Base-by-base conservation (phyloP, 164 flowering plant genomes). In the Umbellularia californica region DNA sequence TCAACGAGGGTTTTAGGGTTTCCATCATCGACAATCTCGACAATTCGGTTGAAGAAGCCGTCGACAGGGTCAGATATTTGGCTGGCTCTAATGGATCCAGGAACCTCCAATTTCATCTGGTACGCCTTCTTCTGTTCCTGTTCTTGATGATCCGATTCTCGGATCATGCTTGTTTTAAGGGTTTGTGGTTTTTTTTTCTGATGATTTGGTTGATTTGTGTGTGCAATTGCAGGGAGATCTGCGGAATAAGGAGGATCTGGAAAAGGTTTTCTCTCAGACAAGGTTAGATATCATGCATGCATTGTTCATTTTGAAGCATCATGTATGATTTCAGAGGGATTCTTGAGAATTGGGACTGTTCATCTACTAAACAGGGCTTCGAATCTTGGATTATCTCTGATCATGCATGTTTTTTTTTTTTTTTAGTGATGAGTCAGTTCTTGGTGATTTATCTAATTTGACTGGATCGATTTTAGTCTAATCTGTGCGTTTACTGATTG, bases 201-300 rank as follows among this genome's bases (percentile, higher is more conserved):
- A 30, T 30, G 5, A 30, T 30, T 3, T 5, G 35, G 11, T 41
- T 9, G 66, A 25, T 23, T 69, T 60, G 55, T 70, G 35, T 20
- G 65, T 41, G 25, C 75, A 70, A 63, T 78, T 85, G 83, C 85
- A 93, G 98, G 85, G 85, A 41, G 85, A 94, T 87, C 86, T 94
- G 6, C 87, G 98, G 80, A 92, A 87, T 24, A 89, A 81, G 77
- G 89, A 85, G 9, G 95, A 92, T 78, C 82, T 94, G 84, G 98
- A 94, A 85, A 89, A 87, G 77, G 77, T 92, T 25, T 94, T 94
- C 76, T 85, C 92, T 22, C 30, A 70, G 62, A 81, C 77, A 5
- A 90, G 84, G 98, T 94, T 64, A 5, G 24, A 25, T 25, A 17
- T 0, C 69, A 1, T 41, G 47, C 11, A 41, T 41, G 11, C 47